Conservation (phyloP, 202 grass and related monocot genomes). For the Carex sylvatica region DNA sequence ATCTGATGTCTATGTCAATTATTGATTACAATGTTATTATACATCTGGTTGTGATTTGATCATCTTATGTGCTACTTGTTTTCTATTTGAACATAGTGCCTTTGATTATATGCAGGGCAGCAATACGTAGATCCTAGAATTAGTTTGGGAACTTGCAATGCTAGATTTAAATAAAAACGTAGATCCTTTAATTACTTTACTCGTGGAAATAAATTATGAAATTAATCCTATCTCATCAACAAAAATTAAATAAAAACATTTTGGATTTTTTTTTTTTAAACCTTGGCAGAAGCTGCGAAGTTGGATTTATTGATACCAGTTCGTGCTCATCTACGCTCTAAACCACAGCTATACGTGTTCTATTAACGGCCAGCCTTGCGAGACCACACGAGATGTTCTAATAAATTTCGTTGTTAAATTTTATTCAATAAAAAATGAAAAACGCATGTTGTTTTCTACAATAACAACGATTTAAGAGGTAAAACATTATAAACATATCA, state of each 20-base stretch:
- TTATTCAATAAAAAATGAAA: neutral
- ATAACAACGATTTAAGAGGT: neutral
- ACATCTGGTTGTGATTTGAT: neutral
- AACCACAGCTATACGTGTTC: neutral
- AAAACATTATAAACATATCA: neutral
- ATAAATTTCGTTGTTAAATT: neutral
- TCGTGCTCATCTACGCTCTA: neutral
- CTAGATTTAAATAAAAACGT: too few species aligned
- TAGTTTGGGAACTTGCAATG: neutral
- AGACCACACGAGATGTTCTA: neutral
- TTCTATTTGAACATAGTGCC: neutral
- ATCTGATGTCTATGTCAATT: constrained; percentile 14
- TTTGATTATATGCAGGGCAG: neutral
- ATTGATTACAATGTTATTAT: constrained; percentile 2
- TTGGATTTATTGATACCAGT: neutral
- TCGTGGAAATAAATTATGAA: constrained; percentile 8
- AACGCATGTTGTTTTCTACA: neutral
- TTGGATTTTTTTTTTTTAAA: too few species aligned
- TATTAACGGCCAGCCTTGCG: neutral
- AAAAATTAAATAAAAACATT: neutral
- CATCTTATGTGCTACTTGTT: neutral
- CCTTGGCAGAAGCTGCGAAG: too few species aligned
- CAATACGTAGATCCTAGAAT: neutral
- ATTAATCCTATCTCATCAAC: neutral
- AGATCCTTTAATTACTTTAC: too few species aligned